Base-by-base conservation (phyloP, 495 filamentous ascomycete species). In the Penicillium paxilli region DNA sequence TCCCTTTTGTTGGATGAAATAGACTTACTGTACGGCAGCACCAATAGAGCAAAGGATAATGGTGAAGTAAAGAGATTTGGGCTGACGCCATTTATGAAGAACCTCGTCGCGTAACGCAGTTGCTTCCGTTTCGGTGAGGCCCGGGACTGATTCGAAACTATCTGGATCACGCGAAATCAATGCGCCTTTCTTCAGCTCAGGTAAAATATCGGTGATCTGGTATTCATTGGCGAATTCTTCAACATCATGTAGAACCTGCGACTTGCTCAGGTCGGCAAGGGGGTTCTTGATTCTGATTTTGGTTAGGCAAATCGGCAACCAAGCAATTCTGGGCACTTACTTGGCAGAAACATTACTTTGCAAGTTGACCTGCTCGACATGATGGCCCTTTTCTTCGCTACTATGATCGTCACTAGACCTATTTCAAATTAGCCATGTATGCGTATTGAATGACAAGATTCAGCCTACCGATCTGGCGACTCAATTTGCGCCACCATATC, bases 11-110 rank as follows among this genome's bases (percentile, higher is more conserved):
- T 10, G 2, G 11, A 28, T 23, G 16, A 4, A 26, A 41, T 21
- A 30, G 24, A 69, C 74, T 46, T 72, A 75, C 70, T 89, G 86
- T 4, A 87, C 83, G 7, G 85, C 85, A 44, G 87, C 87, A 23
- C 83, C 87, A 44, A 91, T 81, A 21, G 87, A 89, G 60, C 83
- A 86, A 16, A 89, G 75, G 33, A 83, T 74, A 59, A 91, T 85
- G 23, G 86, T 88, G 35, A 87, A 78, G 65, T 89, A 91, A 12
- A 91, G 80, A 21, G 78, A 70, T 49, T 48, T 60, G 5, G 87
- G 87, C 54, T 87, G 83, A 33, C 78, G 74, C 83, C 85, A 91
- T 47, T 84, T 85, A 62, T 86, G 80, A 5, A 76, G 70, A 4
- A 74, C 69, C 62, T 91, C 87, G 30, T 80, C 71, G 26, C 66